A percentile compares a stretch with the other conserved stretches of the same genome.
These are phyloP conservation scores for Didymella lethalis DNA, from an alignment of 2,329 filamentous ascomycete genomes.

Conservation along the genomic window DNA sequence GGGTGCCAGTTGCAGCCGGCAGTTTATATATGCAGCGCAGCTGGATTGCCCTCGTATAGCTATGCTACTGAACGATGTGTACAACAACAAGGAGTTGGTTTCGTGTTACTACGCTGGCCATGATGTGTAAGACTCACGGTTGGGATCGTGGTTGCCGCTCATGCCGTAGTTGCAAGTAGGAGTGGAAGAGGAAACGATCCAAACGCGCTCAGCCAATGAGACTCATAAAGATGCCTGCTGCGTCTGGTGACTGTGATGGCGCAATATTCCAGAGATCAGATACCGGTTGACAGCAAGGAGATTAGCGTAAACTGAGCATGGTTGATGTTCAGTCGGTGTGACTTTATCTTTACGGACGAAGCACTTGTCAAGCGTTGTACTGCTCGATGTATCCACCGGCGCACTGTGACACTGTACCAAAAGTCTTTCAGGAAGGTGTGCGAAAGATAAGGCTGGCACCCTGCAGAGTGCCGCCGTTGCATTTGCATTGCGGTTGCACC, in stretches of 20 bases:
- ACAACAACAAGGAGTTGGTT: neutral
- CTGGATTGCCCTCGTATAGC: neutral
- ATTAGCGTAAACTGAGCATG: neutral
- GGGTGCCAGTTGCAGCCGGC: neutral
- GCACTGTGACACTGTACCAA: neutral
- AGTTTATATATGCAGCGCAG: constrained; percentile 1
- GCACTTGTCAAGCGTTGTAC: neutral
- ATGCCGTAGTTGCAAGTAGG: neutral
- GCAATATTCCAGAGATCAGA: neutral
- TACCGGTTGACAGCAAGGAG: neutral
- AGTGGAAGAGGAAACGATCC: neutral
- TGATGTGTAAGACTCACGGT: neutral
- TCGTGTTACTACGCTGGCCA: neutral
- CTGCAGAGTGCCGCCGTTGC: neutral
- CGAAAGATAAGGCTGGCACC: neutral
- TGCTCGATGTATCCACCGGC: neutral
- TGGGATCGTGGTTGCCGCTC: neutral
- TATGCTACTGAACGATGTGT: neutral
- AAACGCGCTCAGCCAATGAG: neutral
- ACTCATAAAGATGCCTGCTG: neutral
- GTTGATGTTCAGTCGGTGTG: neutral
- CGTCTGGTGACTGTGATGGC: neutral
- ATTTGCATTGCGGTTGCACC: neutral
- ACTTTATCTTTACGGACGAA: neutral
- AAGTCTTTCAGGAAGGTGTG: neutral